Evolutionary conservation across 345 rosid genomes (phyloP), one percentile per base, ranked within the genome.

Genomic region (Eutrema heterophyllum): DNA sequence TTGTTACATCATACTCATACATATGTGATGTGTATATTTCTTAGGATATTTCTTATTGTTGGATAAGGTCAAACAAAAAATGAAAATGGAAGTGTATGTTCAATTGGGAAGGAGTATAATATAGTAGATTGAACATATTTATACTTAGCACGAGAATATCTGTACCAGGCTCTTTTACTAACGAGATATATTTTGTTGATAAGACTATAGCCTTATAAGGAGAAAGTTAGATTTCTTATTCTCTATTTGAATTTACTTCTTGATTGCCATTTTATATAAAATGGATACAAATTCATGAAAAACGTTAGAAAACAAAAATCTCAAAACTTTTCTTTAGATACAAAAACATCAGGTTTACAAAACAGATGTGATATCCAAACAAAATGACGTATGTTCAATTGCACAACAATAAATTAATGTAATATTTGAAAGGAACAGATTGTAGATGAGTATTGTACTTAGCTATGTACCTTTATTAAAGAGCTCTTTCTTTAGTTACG

Each of bases 31-130:
- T 51, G 27, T 59, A 41, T 26, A 41, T 16, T 58, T 29, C 38
- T 39, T 16, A 16, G 15, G 27, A 5, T 0, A 39, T 61, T 16
- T 50, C 24, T 26, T 53, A 39, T 39, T 8, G 41, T 33, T 29
- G 11, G 75, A 71, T 61, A 50, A 50, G 35, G 68, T 71, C 68
- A 61, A 71, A 61, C 64, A 69, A 71, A 71, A 26, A 50, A 62
- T 7, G 4, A 10, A 61, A 41, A 39, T 15, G 11, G 21, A 54
- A 30, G 9, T 21, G 60, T 38, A 38, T 52, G 15, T 50, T 18
- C 6, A 3, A 26, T 50, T 4, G 9, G 2, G 43, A 56, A 16
- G 40, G 4, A 14, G 9, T 30, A 54, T 16, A 30, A 54, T 54
- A 41, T 5, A 1, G 13, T 41, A 41, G 15, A 13, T 43, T 13